Percentiles rank a stretch among this genome's conserved stretches.
These are phyloP conservation scores for Panicum miliaceum DNA, from an alignment of 176 grass and related monocot genomes.

Conservation along the genomic window DNA sequence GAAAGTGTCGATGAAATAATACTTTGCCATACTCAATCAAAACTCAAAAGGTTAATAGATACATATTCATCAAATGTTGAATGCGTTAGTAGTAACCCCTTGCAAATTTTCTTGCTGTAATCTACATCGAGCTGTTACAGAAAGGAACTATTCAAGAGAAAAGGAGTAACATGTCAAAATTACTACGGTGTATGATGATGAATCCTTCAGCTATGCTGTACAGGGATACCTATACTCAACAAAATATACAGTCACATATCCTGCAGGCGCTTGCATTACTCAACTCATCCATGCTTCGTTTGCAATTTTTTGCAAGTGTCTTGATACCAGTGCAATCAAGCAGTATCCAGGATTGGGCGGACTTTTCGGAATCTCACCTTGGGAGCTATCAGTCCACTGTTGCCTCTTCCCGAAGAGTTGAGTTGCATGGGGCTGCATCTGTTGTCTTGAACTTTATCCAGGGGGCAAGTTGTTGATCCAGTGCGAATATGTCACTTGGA, in stretches of 20 bases:
- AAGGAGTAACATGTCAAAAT: slow-evolving; percentile 28
- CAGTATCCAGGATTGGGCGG: not conserved
- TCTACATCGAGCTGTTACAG: slow-evolving; percentile 35
- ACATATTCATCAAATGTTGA: slow-evolving; percentile 6
- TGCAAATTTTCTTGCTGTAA: not conserved
- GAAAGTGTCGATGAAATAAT: not conserved
- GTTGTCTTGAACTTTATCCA: slow-evolving; percentile 24
- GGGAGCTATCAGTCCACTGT: slow-evolving; percentile 17
- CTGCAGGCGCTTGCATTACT: not conserved
- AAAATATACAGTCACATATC: slow-evolving; percentile 35
- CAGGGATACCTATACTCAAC: slow-evolving; percentile 42
- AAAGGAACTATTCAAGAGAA: slow-evolving; percentile 28
- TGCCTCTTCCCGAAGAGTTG: slow-evolving; percentile 12
- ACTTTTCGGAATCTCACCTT: not conserved
- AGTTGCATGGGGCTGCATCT: slow-evolving; percentile 21
- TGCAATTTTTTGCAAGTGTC: not conserved
- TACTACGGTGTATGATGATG: slow-evolving; percentile 26
- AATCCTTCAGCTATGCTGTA: slow-evolving; percentile 42
- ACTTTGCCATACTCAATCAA: not conserved
- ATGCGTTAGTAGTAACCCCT: not conserved
- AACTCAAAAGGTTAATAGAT: not conserved
- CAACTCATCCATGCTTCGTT: slow-evolving; percentile 27
- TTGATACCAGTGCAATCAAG: not conserved
- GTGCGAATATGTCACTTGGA: not conserved
- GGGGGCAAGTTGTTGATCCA: not conserved